A percentile compares a stretch with the other conserved stretches of the same genome.
These are phyloP conservation scores for Exophiala sideris DNA, from an alignment of 2,329 filamentous ascomycete species.

Conservation along the genomic window DNA sequence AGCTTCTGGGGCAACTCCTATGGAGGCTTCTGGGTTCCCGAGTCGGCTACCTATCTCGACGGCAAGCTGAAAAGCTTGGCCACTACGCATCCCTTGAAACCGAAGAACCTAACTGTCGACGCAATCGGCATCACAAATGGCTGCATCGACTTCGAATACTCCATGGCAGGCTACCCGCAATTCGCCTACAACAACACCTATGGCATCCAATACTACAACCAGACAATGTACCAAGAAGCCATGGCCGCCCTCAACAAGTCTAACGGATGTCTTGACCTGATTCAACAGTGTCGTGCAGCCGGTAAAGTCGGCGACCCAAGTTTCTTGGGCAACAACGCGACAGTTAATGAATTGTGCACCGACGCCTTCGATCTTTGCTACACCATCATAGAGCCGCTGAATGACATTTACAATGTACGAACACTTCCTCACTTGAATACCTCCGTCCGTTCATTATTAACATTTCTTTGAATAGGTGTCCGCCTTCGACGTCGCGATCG, in stretches of 20 bases:
- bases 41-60: conserved; percentile 35
- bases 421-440: no score
- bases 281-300: conserved; percentile 50
- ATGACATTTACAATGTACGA: conserved; percentile 25
- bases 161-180: conserved; percentile 48
- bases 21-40: conserved; percentile 44
- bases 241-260: conserved; percentile 43
- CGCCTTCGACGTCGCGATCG: conserved; percentile 57
- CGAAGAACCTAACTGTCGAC: conserved; percentile 36
- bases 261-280: conserved; percentile 54
- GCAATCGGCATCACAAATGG: conserved; percentile 57
- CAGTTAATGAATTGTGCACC: conserved; percentile 45
- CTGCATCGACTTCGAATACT: conserved; percentile 51
- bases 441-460: background rate
- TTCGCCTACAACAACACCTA: conserved; percentile 60
- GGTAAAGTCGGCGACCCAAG: conserved; percentile 50
- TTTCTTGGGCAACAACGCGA: conserved; percentile 44
- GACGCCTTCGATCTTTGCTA: conserved; percentile 47
- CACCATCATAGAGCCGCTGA: conserved; percentile 41
- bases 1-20: conserved; percentile 40
- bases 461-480: conserved; percentile 40
- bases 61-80: conserved; percentile 13
- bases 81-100: conserved; percentile 8
- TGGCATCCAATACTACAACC: conserved; percentile 49
- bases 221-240: conserved; percentile 46